Conservation (phyloP, 495 filamentous ascomycete species). For the Tuber indicum region DNA sequence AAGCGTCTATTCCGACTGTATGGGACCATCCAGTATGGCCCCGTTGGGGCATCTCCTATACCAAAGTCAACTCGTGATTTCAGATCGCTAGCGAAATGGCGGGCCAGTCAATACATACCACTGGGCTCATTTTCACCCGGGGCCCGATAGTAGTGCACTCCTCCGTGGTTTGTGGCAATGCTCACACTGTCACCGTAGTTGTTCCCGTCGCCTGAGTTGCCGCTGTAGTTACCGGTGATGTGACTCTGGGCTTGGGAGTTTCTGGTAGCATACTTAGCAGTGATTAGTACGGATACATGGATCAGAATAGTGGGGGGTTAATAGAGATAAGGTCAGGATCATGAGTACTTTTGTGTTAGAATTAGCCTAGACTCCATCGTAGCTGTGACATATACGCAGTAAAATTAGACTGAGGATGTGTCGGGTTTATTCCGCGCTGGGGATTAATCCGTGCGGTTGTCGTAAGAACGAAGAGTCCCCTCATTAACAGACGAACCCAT, state of each 20-base stretch:
- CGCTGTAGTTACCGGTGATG: background rate
- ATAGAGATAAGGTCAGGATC: background rate
- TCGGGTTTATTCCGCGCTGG: background rate
- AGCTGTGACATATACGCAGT: background rate
- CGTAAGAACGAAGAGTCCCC: background rate
- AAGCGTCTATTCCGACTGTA: conserved; percentile 13
- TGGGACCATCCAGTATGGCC: conserved; percentile 12
- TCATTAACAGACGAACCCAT: background rate
- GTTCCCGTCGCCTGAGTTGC: background rate
- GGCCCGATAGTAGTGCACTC: background rate
- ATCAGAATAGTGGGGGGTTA: background rate
- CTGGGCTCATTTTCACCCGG: background rate
- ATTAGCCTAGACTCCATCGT: background rate
- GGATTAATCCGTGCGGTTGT: background rate
- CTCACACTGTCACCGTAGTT: background rate
- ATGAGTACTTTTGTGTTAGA: background rate
- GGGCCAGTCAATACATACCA: background rate
- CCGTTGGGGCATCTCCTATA: background rate
- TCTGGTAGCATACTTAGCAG: background rate
- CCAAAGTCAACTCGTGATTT: background rate
- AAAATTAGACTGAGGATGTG: background rate
- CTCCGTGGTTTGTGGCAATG: background rate
- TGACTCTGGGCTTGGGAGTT: background rate
- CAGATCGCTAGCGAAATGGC: background rate
- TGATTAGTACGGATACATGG: background rate